Evolutionary conservation across 1,284 basidiomycete species (phyloP).

Genomic region (Athelia sp.): DNA sequence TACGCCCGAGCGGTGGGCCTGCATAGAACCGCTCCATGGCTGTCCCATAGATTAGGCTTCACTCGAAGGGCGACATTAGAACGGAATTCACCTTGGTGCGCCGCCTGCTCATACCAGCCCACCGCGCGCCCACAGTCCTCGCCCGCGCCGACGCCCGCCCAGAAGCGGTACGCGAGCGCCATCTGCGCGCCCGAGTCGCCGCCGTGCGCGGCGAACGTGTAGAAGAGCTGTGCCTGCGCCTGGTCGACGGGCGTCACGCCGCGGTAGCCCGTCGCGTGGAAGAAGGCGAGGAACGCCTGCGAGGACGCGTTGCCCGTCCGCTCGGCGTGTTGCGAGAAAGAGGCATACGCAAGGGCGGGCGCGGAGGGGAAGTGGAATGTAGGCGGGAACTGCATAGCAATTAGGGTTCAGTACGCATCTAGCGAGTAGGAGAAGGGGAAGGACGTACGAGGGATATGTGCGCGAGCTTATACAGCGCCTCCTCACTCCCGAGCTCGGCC

Average conservation of each 20-base stretch:
- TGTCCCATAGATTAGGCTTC: slow-evolving; percentile 23
- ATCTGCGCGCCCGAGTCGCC: slow-evolving; percentile 87
- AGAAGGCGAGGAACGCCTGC: slow-evolving; percentile 82
- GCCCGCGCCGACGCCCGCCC: slow-evolving; percentile 88
- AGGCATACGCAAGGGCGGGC: slow-evolving; percentile 53
- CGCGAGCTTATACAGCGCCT: slow-evolving; percentile 71
- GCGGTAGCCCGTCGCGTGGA: slow-evolving; percentile 82
- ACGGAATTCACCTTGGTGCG: slow-evolving; percentile 67
- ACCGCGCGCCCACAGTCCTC: slow-evolving; percentile 82
- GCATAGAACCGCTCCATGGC: slow-evolving; percentile 71
- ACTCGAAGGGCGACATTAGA: neutral
- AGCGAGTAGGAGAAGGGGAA: no score
- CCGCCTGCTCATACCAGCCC: slow-evolving; percentile 84
- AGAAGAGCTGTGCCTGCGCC: slow-evolving; percentile 82
- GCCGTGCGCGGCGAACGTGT: slow-evolving; percentile 89
- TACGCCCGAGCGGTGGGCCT: slow-evolving; percentile 89
- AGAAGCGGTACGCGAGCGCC: slow-evolving; percentile 92
- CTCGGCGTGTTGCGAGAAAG: slow-evolving; percentile 57
- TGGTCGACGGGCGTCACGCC: slow-evolving; percentile 64
- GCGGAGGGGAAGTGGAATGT: slow-evolving; percentile 57
- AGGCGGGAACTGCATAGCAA: slow-evolving; percentile 70
- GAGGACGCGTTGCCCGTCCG: slow-evolving; percentile 77
- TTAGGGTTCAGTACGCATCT: no score
- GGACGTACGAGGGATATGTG: slow-evolving; percentile 67
- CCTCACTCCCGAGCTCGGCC: slow-evolving; percentile 70